Evolutionary conservation across 164 flowering plant genomes (phyloP).

Genomic region (Sextonia rubra): DNA sequence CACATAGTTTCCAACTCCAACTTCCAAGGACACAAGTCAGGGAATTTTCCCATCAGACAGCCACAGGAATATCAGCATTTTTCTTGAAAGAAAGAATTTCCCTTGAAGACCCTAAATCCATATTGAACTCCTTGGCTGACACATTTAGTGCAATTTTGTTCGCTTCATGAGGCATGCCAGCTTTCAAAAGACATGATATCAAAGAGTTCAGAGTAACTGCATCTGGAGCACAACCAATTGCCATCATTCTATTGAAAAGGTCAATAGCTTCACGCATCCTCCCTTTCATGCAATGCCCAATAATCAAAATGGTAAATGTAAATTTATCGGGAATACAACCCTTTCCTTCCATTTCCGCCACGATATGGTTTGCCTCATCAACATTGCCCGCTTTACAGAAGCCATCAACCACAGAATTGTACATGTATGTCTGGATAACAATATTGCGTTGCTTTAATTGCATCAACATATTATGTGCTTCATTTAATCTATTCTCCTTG

Average conservation of each 20-base stretch:
- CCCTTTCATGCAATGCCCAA: constrained; percentile 97
- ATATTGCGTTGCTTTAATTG: constrained; percentile 40
- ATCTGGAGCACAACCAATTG: constrained; percentile 62
- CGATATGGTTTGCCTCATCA: constrained; percentile 69
- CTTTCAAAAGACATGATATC: constrained; percentile 65
- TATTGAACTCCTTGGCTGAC: constrained; percentile 21
- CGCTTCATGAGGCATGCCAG: constrained; percentile 91
- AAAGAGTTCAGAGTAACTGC: constrained; percentile 49
- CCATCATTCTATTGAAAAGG: constrained; percentile 63
- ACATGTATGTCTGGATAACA: constrained; percentile 57
- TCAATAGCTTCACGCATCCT: constrained; percentile 67
- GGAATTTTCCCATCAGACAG: constrained; percentile 30
- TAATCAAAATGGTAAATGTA: constrained; percentile 83
- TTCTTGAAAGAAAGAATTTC: constrained; percentile 17
- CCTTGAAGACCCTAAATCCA: constrained; percentile 24
- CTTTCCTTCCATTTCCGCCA: constrained; percentile 70
- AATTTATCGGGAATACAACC: constrained; percentile 63
- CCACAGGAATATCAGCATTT: constrained; percentile 39
- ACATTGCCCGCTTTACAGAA: constrained; percentile 85
- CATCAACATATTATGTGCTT: constrained; percentile 61
- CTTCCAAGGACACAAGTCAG: neutral
- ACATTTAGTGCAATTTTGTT: constrained; percentile 30
- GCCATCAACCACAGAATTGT: constrained; percentile 87
- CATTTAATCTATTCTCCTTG: constrained; percentile 58
- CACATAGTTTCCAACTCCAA: too few species aligned